These are phyloP conservation scores for Suillus brevipes DNA, from an alignment of 768 basidiomycete genomes.

Conservation along the genomic window DNA sequence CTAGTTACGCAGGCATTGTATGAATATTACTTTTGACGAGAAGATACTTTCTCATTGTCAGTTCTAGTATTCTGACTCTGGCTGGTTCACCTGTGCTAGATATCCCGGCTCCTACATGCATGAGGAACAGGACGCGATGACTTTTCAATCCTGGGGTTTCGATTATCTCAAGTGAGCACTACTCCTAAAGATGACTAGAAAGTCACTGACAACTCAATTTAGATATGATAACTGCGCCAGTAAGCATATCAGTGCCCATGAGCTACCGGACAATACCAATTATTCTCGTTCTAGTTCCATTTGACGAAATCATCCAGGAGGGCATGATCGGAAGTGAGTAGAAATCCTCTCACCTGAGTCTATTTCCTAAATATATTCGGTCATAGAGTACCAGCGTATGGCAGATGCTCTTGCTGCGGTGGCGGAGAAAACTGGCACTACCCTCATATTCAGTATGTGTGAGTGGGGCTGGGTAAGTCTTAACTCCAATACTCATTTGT, in stretches of 20 bases:
- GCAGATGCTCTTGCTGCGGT: conserved; percentile 51
- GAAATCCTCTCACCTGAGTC: conserved; percentile 3
- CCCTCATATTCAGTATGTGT: conserved; percentile 60
- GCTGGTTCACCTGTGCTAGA: conserved; percentile 62
- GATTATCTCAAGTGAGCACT: conserved; percentile 57
- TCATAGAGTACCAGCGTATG: conserved; percentile 59
- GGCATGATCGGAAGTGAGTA: conserved; percentile 54
- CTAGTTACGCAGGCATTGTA: conserved; percentile 62
- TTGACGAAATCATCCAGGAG: conserved; percentile 51
- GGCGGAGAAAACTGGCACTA: conserved; percentile 47
- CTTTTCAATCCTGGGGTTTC: conserved; percentile 64
- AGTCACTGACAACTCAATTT: conserved; percentile 5
- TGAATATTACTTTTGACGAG: conserved; percentile 16
- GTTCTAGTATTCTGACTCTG: conserved; percentile 61
- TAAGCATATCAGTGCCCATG: conserved; percentile 22
- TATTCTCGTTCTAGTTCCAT: conserved; percentile 44
- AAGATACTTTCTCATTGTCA: background rate
- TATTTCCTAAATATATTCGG: background rate
- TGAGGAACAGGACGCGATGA: conserved; percentile 57
- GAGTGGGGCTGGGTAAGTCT: conserved; percentile 63
- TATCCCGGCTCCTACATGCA: conserved; percentile 65
- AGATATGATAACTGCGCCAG: conserved; percentile 65
- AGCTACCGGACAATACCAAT: background rate
- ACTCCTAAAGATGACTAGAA: background rate
- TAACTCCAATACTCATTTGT: background rate